Base-by-base conservation (phyloP, 139 green algal species). In the Mychonastes homosphaera region DNA sequence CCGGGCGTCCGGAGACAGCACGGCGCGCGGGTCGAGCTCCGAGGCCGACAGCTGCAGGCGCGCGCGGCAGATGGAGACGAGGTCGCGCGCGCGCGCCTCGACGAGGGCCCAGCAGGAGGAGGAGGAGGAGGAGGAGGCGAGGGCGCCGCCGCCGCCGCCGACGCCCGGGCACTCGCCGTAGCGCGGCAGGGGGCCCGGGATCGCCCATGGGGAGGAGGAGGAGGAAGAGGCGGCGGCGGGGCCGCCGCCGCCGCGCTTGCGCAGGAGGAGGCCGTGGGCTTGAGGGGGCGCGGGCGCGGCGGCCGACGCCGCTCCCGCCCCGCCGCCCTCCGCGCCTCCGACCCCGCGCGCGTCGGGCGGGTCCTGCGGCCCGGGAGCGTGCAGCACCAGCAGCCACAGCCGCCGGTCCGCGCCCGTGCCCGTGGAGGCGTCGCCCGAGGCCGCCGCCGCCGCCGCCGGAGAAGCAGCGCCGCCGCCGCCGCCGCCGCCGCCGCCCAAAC, bases 61-160 rank as follows among this genome's bases (percentile, higher is more conserved):
- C n/a, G n/a, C n/a, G n/a, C n/a, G n/a, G 27, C 32, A 46, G 32
- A 45, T 45, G 38, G 38, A 16, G 38, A 45, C 16, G 38, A n/a
- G 13, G 13, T 16, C 38, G 13, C 16, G 21, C 32, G 53, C 62
- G 7, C 44, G 62, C 21, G 76, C 73, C 50, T 78, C 70, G 5
- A 67, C 58, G 24, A 94, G 32, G 34, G 74, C 53, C 64, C 79
- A 93, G 4, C 24, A 24, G n/a, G n/a, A n/a, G n/a, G n/a, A n/a
- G n/a, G n/a, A n/a, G n/a, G n/a, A n/a, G n/a, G n/a, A n/a, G n/a
- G n/a, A n/a, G n/a, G n/a, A n/a, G n/a, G n/a, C n/a, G n/a, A n/a
- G n/a, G n/a, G n/a, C n/a, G n/a, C n/a, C n/a, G n/a, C n/a, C n/a
- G n/a, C n/a, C n/a, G n/a, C n/a, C n/a, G n/a, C n/a, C n/a, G 6